phyloP scores from a whole-genome alignment of 768 basidiomycete species.

The Tulasnella sp. region DNA sequence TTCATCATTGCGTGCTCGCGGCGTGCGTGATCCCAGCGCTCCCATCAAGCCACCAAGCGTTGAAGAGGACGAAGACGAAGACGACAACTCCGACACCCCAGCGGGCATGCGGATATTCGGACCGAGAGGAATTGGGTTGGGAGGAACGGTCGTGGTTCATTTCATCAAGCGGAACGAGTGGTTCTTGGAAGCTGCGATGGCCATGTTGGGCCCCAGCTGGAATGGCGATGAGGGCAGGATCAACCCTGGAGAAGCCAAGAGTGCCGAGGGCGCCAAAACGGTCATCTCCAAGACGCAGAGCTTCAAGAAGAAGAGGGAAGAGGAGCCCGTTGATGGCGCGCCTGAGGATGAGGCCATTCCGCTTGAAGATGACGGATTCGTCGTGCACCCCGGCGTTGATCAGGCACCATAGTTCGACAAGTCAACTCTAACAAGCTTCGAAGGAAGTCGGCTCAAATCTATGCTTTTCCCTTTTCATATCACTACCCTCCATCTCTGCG shows the following conservation, averaged over 20 bases:
- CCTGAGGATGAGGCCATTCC: not conserved
- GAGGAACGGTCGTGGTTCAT: conserved; percentile 93
- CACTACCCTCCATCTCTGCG: not conserved
- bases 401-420: not conserved
- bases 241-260: not conserved
- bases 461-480: not conserved
- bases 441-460: not conserved
- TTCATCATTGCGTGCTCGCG: not conserved
- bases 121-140: conserved; percentile 42
- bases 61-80: conserved; percentile 58
- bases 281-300: conserved; percentile 16
- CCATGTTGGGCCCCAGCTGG: conserved; percentile 52
- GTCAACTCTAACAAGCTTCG: not conserved
- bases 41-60: conserved; percentile 61
- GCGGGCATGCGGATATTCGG: not conserved
- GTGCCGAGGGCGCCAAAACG: not conserved
- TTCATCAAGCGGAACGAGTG: conserved; percentile 97
- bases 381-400: not conserved
- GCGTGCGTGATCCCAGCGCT: conserved; percentile 36
- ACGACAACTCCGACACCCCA: conserved; percentile 39
- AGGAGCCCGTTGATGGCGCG: not conserved
- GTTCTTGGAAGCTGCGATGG: conserved; percentile 91
- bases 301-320: not conserved
- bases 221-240: conserved; percentile 15
- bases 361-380: not conserved